Evolutionary conservation across 306 rosid species (phyloP).

Genomic region (Vigna reflexopilosa): DNA sequence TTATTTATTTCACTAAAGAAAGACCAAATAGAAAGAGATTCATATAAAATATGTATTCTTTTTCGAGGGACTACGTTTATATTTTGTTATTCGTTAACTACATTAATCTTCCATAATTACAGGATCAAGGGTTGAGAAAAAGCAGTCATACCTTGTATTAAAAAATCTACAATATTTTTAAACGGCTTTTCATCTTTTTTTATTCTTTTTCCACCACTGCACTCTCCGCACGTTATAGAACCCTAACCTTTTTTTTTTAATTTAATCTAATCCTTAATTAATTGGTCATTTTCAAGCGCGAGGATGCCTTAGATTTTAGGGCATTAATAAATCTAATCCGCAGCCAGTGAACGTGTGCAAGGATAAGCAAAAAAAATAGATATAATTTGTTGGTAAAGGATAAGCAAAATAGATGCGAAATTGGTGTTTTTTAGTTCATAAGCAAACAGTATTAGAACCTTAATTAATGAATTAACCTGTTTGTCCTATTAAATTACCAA

Average conservation of each 20-base stretch:
- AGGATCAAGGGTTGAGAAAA: slow-evolving; percentile 47
- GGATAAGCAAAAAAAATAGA: neutral
- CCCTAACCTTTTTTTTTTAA: neutral
- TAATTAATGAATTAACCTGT: neutral
- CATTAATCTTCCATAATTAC: slow-evolving; percentile 44
- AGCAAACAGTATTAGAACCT: neutral
- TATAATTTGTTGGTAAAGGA: neutral
- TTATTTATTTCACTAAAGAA: slow-evolving; percentile 32
- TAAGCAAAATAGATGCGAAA: neutral
- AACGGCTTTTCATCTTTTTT: neutral
- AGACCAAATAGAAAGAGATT: neutral
- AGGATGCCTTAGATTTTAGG: neutral
- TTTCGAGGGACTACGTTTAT: neutral
- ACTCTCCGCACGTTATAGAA: slow-evolving; percentile 3
- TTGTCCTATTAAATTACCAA: neutral
- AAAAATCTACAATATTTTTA: slow-evolving; percentile 8
- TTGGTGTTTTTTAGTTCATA: neutral
- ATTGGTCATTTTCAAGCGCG: neutral
- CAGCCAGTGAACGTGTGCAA: neutral
- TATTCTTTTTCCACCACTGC: neutral
- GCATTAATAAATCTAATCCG: neutral
- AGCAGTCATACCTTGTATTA: slow-evolving; percentile 13
- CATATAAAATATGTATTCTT: slow-evolving; percentile 24
- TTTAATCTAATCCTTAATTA: slow-evolving; percentile 6
- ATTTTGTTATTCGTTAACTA: neutral